Conservation (phyloP, 371 early-diverging fungal genomes). For the Mucor lusitanicus region DNA sequence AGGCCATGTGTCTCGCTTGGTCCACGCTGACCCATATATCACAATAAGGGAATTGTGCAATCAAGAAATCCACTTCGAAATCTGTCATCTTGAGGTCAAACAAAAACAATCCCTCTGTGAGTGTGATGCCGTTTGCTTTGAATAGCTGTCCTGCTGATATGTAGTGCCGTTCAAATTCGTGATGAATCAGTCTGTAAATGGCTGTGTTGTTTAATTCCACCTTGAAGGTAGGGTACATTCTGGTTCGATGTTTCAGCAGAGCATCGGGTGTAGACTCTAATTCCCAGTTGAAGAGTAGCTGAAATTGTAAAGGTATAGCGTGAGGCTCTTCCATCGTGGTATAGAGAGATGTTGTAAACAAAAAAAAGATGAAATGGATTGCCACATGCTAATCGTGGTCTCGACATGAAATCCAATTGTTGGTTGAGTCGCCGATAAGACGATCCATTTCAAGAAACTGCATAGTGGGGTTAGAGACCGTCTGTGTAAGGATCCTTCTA, state of each 20-base stretch:
- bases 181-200: slow-evolving; percentile 43
- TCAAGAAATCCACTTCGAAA: slow-evolving; percentile 45
- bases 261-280: slow-evolving; percentile 16
- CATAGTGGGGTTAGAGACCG: not conserved
- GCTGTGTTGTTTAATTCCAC: slow-evolving; percentile 31
- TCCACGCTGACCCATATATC: slow-evolving; percentile 45
- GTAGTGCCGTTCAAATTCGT: slow-evolving; percentile 35
- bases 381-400: not conserved
- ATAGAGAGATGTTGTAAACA: not conserved
- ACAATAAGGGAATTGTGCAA: slow-evolving; percentile 41
- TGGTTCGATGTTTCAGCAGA: slow-evolving; percentile 18
- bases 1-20: slow-evolving; percentile 37
- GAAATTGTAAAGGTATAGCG: slow-evolving; percentile 31
- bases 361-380: not conserved
- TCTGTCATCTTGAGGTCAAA: slow-evolving; percentile 34
- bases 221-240: slow-evolving; percentile 42
- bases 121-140: slow-evolving; percentile 40
- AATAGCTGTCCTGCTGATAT: slow-evolving; percentile 47
- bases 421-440: not conserved
- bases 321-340: not conserved
- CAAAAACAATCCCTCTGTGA: slow-evolving; percentile 46
- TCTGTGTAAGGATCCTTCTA: too few relatives aligned
- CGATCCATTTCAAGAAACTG: not conserved
- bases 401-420: not conserved
- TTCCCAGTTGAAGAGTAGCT: slow-evolving; percentile 38